Evolutionary conservation across 2,329 filamentous ascomycete genomes (phyloP).

Genomic region (Xylariaceae sp.): DNA sequence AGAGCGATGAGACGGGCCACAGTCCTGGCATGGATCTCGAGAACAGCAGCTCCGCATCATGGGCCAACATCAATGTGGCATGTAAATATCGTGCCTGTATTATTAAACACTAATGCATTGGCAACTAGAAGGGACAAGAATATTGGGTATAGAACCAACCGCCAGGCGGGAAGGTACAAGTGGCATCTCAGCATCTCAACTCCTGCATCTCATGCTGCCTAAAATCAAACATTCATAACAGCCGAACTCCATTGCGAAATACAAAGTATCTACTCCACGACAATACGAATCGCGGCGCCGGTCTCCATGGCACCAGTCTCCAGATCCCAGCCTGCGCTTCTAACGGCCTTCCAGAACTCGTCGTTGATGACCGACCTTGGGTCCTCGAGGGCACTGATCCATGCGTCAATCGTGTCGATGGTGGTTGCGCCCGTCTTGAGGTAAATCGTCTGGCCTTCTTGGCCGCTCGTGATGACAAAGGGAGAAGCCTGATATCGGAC

Average conservation of each 20-base stretch:
- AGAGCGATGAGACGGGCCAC: no score
- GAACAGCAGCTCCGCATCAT: no score
- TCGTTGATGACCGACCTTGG: conserved; percentile 19
- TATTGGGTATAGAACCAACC: no score
- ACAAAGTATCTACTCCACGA: not conserved
- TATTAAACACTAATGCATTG: no score
- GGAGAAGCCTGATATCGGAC: conserved; percentile 43
- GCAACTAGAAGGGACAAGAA: no score
- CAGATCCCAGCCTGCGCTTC: conserved; percentile 60
- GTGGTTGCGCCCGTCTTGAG: conserved; percentile 55
- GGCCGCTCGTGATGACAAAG: conserved; percentile 60
- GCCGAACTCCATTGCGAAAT: not conserved
- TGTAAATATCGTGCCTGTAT: no score
- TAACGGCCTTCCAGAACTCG: conserved; percentile 42
- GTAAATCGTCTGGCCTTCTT: conserved; percentile 48
- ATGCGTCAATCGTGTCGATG: conserved; percentile 27
- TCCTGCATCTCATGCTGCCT: conserved; percentile 3
- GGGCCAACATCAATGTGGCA: no score
- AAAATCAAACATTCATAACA: not conserved
- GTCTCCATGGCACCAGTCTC: conserved; percentile 64
- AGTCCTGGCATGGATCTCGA: no score
- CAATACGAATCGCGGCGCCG: conserved; percentile 41
- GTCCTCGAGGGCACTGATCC: conserved; percentile 35
- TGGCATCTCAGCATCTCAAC: conserved; percentile 2
- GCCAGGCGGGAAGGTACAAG: no score